Evolutionary conservation across 257 asterid genomes (phyloP).

Genomic region (Anisodus acutangulus): DNA sequence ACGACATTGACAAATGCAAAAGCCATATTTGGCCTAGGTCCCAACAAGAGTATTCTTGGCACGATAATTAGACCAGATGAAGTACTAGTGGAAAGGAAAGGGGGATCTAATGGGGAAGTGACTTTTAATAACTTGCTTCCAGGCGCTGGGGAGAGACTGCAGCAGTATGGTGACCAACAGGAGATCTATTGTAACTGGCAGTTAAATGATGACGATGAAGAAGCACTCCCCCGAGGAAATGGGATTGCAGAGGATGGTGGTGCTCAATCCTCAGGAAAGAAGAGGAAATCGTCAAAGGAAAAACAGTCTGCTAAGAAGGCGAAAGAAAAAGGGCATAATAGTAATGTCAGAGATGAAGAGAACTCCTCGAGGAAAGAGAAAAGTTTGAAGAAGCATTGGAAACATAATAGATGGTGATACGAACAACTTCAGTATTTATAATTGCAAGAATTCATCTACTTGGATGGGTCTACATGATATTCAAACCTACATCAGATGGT

Average conservation of each 20-base stretch:
- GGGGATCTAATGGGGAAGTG: constrained; percentile 63
- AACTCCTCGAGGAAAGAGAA: constrained; percentile 43
- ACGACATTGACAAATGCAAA: constrained; percentile 64
- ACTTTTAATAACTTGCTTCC: constrained; percentile 59
- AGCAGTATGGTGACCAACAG: constrained; percentile 44
- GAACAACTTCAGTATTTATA: neutral
- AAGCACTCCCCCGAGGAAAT: constrained; percentile 67
- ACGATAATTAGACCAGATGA: constrained; percentile 84
- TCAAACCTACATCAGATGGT: neutral
- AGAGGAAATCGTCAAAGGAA: constrained; percentile 55
- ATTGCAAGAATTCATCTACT: neutral
- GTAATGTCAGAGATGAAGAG: constrained; percentile 30
- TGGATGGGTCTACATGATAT: neutral
- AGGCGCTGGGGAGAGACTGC: constrained; percentile 59
- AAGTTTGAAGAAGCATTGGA: constrained; percentile 49
- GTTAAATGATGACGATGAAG: constrained; percentile 64
- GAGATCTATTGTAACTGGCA: constrained; percentile 81
- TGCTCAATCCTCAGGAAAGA: constrained; percentile 55
- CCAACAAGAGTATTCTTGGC: constrained; percentile 79
- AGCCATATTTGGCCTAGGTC: constrained; percentile 62
- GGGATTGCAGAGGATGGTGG: constrained; percentile 34
- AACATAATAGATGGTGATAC: constrained; percentile 33
- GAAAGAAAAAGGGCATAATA: constrained; percentile 38
- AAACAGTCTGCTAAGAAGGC: constrained; percentile 48
- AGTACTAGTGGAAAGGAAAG: constrained; percentile 78